These are phyloP conservation scores for Phytophthora syringae DNA, from an alignment of 352 stramenopile species.

Conservation along the genomic window DNA sequence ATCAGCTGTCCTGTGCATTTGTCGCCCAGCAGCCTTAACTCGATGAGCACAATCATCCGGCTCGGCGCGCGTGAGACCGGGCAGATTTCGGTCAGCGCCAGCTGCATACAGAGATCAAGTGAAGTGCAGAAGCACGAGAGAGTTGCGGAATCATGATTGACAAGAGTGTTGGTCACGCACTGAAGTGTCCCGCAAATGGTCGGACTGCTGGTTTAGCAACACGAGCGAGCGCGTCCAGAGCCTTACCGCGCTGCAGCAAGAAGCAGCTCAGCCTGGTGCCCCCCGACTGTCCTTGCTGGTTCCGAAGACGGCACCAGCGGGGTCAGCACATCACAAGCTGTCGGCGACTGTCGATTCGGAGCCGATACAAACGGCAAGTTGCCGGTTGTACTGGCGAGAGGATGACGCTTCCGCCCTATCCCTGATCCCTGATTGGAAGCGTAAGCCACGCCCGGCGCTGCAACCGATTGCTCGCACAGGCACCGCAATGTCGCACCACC, in stretches of 20 bases:
- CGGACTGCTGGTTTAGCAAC: constrained; percentile 2
- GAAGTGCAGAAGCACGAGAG: not conserved
- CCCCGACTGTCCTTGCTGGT: no score
- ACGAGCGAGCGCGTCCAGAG: not conserved
- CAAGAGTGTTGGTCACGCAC: constrained; percentile 4
- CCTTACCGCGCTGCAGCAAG: not conserved
- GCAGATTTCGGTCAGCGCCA: not conserved
- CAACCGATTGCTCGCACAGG: constrained; percentile 20
- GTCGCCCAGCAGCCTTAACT: constrained; percentile 1
- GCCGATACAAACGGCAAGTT: constrained; percentile 14
- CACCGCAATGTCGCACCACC: constrained; percentile 14
- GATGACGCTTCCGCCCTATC: constrained; percentile 17
- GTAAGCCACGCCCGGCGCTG: constrained; percentile 9
- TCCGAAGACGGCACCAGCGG: not conserved
- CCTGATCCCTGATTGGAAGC: not conserved
- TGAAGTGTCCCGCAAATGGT: constrained; percentile 1
- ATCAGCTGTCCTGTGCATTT: constrained; percentile 2
- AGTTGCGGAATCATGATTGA: no score
- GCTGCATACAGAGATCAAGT: constrained; percentile 12
- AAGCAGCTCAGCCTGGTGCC: not conserved
- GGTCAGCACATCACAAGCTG: constrained; percentile 11
- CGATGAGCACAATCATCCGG: constrained; percentile 9
- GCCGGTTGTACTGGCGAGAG: not conserved
- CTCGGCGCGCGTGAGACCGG: not conserved
- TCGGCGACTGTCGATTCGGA: constrained; percentile 11